Conservation (phyloP, 1,139 yeast genomes). For the Blastobotrys persicus region DNA sequence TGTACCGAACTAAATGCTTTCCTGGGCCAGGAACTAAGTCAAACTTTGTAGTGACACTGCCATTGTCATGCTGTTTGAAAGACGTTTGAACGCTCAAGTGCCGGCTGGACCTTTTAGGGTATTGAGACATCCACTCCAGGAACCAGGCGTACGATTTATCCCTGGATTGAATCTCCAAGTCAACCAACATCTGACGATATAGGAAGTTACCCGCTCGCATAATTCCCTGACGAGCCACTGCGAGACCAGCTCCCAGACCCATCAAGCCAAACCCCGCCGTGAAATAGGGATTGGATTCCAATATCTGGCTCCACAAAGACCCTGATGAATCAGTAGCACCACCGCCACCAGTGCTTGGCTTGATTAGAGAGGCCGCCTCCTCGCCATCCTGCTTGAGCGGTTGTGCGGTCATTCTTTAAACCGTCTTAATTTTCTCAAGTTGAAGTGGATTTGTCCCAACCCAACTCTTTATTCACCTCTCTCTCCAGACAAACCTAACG, state of each 20-base stretch:
- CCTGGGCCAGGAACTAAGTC: conserved; percentile 98
- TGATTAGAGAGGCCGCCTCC: background rate
- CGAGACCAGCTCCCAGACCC: conserved; percentile 86
- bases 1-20: conserved; percentile 78
- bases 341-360: background rate
- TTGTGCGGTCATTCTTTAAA: too few relatives aligned
- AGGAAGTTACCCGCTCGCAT: conserved; percentile 62
- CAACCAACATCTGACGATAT: conserved; percentile 83
- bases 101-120: conserved; percentile 63
- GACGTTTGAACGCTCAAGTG: conserved; percentile 89
- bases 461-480: too few relatives aligned
- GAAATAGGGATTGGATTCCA: conserved; percentile 82
- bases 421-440: too few relatives aligned
- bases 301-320: conserved; percentile 41
- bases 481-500: too few relatives aligned
- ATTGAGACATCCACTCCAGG: conserved; percentile 91
- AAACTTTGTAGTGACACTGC: conserved; percentile 82
- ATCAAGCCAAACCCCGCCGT: conserved; percentile 96
- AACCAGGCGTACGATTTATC: conserved; percentile 96
- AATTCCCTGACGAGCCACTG: conserved; percentile 70
- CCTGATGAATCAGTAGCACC: background rate
- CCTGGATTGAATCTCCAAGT: conserved; percentile 87
- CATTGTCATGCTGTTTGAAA: conserved; percentile 87
- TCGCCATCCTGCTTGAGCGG: background rate
- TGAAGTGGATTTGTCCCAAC: background rate